Percentiles rank a stretch among this genome's conserved stretches.
Evolutionary conservation across 2,329 filamentous ascomycete species (phyloP).

Genomic region (Calonectria hongkongensis): DNA sequence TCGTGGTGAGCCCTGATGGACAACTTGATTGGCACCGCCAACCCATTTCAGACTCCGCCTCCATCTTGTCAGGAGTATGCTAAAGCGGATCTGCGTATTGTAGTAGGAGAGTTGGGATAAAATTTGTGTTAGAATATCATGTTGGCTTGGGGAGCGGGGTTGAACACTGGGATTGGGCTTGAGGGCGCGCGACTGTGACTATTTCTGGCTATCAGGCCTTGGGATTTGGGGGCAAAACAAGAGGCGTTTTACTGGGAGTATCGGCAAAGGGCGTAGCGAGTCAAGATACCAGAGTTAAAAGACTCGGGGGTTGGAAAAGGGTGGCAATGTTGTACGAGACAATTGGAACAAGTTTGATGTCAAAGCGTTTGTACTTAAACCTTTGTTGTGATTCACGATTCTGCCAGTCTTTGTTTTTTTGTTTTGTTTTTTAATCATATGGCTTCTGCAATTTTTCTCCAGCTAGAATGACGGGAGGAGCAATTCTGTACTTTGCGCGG

Average conservation of each 20-base stretch:
- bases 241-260: conserved; percentile 15
- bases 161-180: neutral
- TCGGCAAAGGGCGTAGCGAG: conserved; percentile 1
- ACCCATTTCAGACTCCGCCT: conserved; percentile 59
- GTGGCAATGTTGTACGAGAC: neutral
- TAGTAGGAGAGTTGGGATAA: neutral
- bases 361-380: neutral
- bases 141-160: neutral
- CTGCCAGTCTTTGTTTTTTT: neutral
- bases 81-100: conserved; percentile 1
- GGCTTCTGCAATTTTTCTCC: no score
- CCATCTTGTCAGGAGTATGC: conserved; percentile 52
- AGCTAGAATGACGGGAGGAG: no score
- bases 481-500: no score
- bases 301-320: neutral
- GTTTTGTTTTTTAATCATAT: neutral
- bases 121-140: neutral
- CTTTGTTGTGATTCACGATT: neutral
- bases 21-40: conserved; percentile 60
- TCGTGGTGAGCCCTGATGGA: conserved; percentile 56
- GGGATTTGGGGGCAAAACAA: neutral
- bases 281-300: conserved; percentile 24
- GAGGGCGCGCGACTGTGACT: neutral
- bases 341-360: neutral
- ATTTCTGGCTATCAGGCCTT: conserved; percentile 6